phyloP scores from a whole-genome alignment of 2,329 filamentous ascomycete genomes.

The Cladosporium velox region DNA sequence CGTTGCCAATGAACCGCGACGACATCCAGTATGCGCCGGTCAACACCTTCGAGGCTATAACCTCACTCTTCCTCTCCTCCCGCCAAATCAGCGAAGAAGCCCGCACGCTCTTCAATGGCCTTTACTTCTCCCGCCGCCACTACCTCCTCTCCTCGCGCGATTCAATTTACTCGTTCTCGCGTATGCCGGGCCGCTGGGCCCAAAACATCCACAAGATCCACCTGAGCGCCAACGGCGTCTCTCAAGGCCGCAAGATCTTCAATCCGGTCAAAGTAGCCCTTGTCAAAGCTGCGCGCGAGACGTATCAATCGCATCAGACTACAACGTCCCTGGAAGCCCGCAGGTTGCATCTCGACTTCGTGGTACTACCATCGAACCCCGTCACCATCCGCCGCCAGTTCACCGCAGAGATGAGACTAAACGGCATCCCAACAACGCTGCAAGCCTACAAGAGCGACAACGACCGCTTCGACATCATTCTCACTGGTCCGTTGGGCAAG shows the following conservation, averaged over 20 bases:
- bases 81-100: neutral
- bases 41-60: neutral
- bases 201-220: neutral
- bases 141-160: neutral
- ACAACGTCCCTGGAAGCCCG: neutral
- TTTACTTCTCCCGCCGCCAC: neutral
- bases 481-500: neutral
- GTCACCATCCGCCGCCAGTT: neutral
- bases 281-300: neutral
- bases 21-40: neutral
- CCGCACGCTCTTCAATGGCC: neutral
- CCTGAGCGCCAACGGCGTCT: neutral
- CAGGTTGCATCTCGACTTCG: neutral
- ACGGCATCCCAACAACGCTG: neutral
- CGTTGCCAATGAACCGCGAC: neutral
- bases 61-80: neutral
- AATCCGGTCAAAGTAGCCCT: conserved; percentile 6
- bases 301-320: neutral
- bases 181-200: neutral
- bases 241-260: neutral
- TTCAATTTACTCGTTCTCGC: neutral
- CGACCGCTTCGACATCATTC: neutral
- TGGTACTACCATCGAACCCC: neutral
- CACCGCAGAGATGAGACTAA: neutral
- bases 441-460: neutral